A percentile compares a stretch with the other conserved stretches of the same genome.
Evolutionary conservation across 2,329 filamentous ascomycete genomes (phyloP).

Genomic region (Endoconidiophora laricicola): DNA sequence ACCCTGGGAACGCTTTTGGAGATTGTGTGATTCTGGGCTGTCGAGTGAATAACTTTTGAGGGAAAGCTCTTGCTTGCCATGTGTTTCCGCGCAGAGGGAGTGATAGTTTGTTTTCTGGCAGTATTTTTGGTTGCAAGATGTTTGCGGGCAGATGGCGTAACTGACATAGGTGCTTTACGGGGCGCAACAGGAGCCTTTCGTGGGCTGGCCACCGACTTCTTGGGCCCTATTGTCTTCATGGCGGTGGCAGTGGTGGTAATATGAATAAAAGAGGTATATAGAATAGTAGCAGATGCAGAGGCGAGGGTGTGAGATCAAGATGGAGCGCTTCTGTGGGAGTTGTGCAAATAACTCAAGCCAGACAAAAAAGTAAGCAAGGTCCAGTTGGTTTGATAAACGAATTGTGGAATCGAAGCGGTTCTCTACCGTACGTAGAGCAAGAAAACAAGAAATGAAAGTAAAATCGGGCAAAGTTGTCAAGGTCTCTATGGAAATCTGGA

Average conservation of each 20-base stretch:
- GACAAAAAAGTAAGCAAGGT: not conserved
- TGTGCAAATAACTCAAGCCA: not conserved
- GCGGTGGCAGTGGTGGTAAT: not conserved
- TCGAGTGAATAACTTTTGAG: not conserved
- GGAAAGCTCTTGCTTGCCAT: not conserved
- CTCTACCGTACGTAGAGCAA: not conserved
- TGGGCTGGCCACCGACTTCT: constrained; percentile 7
- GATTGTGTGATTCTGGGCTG: constrained; percentile 1
- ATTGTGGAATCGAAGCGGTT: no score
- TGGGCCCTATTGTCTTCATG: constrained; percentile 9
- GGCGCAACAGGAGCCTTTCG: constrained; percentile 9
- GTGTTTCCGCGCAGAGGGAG: not conserved
- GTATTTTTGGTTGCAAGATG: constrained; percentile 7
- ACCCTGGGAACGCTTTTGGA: constrained; percentile 1
- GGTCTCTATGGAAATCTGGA: not conserved
- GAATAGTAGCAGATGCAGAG: no score
- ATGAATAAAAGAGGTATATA: not conserved
- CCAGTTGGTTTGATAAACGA: no score
- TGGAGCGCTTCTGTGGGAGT: no score
- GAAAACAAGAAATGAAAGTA: constrained; percentile 1
- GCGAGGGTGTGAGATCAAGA: no score
- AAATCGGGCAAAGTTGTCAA: not conserved
- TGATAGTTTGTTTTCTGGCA: constrained; percentile 5
- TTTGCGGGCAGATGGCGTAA: constrained; percentile 8
- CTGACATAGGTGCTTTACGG: constrained; percentile 2